phyloP scores from a whole-genome alignment of 2,329 filamentous ascomycete genomes.

The Calonectria pauciramosa region DNA sequence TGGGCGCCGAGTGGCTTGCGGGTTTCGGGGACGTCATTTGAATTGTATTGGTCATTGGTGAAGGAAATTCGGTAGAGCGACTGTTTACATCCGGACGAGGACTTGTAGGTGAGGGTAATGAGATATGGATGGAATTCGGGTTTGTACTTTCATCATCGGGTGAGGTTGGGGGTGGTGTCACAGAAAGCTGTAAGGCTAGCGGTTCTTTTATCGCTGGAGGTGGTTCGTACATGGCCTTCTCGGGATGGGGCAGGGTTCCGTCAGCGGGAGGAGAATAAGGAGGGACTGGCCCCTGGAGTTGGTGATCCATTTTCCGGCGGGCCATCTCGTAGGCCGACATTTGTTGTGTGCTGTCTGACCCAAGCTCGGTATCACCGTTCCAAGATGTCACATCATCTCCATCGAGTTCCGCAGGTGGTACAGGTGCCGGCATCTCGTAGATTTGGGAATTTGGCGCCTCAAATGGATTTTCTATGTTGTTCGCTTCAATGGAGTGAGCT shows the following conservation, averaged over 20 bases:
- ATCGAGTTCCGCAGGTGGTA: slow-evolving; percentile 64
- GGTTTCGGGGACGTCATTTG: slow-evolving; percentile 36
- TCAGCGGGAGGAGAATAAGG: slow-evolving; percentile 60
- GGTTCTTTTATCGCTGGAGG: slow-evolving; percentile 35
- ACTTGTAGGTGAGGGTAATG: slow-evolving; percentile 64
- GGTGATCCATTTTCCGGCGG: slow-evolving; percentile 64
- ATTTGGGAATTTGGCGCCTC: slow-evolving; percentile 61
- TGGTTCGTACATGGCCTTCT: slow-evolving; percentile 46
- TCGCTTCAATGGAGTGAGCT: slow-evolving; percentile 33
- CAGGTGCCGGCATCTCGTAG: slow-evolving; percentile 64
- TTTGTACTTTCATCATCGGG: slow-evolving; percentile 36
- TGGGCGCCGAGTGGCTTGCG: slow-evolving; percentile 29
- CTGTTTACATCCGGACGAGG: slow-evolving; percentile 60
- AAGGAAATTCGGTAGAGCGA: slow-evolving; percentile 55
- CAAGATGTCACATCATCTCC: slow-evolving; percentile 55
- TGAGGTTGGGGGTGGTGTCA: slow-evolving; percentile 37
- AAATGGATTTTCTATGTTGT: slow-evolving; percentile 42
- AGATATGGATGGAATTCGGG: slow-evolving; percentile 55
- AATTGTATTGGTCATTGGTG: slow-evolving; percentile 55
- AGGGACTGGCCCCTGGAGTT: slow-evolving; percentile 64
- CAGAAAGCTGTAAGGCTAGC: slow-evolving; percentile 32
- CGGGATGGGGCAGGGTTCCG: slow-evolving; percentile 42
- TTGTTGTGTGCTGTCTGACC: slow-evolving; percentile 55
- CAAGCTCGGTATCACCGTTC: slow-evolving; percentile 57
- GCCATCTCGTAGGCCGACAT: slow-evolving; percentile 66